Percentiles rank a stretch among this genome's conserved stretches.
phyloP scores from a whole-genome alignment of 2,329 filamentous ascomycete genomes.

The Colletotrichum destructivum region DNA sequence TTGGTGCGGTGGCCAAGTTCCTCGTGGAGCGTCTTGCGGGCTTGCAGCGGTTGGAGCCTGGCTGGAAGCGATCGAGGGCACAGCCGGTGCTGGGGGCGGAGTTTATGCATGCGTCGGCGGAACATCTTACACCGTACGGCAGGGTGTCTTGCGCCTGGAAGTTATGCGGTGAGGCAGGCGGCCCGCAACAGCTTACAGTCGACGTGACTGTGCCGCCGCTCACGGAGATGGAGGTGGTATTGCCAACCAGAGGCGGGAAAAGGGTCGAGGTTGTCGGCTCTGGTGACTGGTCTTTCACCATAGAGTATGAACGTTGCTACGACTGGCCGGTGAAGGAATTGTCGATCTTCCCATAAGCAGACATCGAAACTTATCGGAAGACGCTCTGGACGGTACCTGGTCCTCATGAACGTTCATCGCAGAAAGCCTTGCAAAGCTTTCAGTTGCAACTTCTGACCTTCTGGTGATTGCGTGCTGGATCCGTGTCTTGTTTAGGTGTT shows the following conservation, averaged over 20 bases:
- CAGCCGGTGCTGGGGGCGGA: constrained; percentile 24
- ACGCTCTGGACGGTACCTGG: no score
- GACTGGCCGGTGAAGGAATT: constrained; percentile 26
- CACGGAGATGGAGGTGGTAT: constrained; percentile 36
- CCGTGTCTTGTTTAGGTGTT: no score
- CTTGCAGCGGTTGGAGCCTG: constrained; percentile 43
- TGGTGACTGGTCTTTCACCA: constrained; percentile 25
- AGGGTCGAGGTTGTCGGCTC: constrained; percentile 18
- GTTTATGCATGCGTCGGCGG: constrained; percentile 22
- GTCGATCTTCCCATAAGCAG: neutral
- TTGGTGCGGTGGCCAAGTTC: constrained; percentile 57
- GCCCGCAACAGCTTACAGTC: constrained; percentile 5
- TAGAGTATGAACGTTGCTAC: constrained; percentile 7
- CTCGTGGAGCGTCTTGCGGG: constrained; percentile 50
- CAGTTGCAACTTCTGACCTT: no score
- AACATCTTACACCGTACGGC: constrained; percentile 27
- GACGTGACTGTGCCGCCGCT: constrained; percentile 33
- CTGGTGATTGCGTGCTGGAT: no score
- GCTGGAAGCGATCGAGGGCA: constrained; percentile 44
- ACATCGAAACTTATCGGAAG: no score
- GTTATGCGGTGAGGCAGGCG: neutral
- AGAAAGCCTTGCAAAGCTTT: no score
- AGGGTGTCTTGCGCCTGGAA: constrained; percentile 25
- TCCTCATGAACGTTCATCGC: no score
- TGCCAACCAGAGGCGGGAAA: constrained; percentile 18